Evolutionary conservation across 768 basidiomycete genomes (phyloP).

Genomic region (Suillus alpinus): DNA sequence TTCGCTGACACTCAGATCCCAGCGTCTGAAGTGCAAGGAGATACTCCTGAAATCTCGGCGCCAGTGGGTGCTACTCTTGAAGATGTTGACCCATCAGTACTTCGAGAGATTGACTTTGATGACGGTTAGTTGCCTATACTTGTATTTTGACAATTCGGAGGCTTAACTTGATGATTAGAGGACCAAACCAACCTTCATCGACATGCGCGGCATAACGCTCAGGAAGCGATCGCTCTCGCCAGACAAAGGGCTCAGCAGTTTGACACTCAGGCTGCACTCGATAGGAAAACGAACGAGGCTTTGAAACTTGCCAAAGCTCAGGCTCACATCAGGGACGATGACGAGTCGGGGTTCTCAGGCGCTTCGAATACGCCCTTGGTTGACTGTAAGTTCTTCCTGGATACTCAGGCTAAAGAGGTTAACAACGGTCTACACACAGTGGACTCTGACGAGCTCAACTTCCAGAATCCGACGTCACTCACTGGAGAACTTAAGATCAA

Average conservation of each 20-base stretch:
- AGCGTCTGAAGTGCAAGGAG: constrained; percentile 80
- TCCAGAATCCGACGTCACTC: constrained; percentile 95
- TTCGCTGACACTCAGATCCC: constrained; percentile 13
- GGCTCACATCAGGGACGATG: constrained; percentile 41
- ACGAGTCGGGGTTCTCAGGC: constrained; percentile 36
- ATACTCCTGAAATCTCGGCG: constrained; percentile 37
- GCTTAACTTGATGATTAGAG: constrained; percentile 44
- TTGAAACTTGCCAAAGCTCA: constrained; percentile 61
- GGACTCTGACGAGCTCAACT: constrained; percentile 96
- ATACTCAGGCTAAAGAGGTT: constrained; percentile 1
- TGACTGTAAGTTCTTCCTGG: constrained; percentile 54
- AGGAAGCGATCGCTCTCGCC: constrained; percentile 80
- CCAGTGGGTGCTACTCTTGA: constrained; percentile 59
- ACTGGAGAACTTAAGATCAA: constrained; percentile 80
- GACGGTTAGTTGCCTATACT: constrained; percentile 57
- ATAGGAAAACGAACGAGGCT: constrained; percentile 79
- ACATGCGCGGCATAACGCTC: constrained; percentile 87
- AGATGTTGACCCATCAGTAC: constrained; percentile 47
- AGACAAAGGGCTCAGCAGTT: constrained; percentile 80
- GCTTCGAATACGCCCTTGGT: constrained; percentile 50
- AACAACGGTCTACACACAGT: constrained; percentile 42
- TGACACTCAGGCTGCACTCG: constrained; percentile 77
- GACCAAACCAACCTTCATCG: constrained; percentile 82
- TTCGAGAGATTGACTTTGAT: constrained; percentile 87
- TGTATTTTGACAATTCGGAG: neutral